phyloP scores from a whole-genome alignment of 805 yeast species.

The Pachysolen tannophilus region DNA sequence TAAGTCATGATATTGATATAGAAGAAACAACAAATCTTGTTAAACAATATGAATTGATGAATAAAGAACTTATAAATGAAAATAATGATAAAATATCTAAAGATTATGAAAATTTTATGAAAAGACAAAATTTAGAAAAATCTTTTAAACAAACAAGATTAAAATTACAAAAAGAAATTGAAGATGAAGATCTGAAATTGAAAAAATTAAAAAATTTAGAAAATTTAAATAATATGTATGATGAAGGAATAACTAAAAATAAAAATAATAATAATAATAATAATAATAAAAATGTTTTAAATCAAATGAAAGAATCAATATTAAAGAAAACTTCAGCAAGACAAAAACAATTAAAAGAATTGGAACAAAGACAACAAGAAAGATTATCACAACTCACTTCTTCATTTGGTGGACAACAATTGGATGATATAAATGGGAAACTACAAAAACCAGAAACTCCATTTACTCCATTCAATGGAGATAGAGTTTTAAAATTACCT shows the following conservation, averaged over 20 bases:
- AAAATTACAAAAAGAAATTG: slow-evolving; percentile 52
- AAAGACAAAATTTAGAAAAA: slow-evolving; percentile 60
- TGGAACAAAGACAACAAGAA: slow-evolving; percentile 20
- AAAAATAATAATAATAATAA: slow-evolving; percentile 23
- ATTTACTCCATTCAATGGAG: slow-evolving; percentile 93
- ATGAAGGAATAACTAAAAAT: no score
- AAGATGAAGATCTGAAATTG: slow-evolving; percentile 38
- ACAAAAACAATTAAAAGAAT: slow-evolving; percentile 45
- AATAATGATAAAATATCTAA: slow-evolving; percentile 68
- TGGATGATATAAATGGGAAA: no score
- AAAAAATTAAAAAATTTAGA: slow-evolving; percentile 42
- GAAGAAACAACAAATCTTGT: slow-evolving; percentile 62
- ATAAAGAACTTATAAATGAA: slow-evolving; percentile 66
- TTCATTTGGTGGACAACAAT: slow-evolving; percentile 19
- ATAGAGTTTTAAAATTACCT: slow-evolving; percentile 48
- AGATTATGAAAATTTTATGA: slow-evolving; percentile 57
- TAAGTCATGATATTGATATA: slow-evolving; percentile 61
- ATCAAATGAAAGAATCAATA: slow-evolving; percentile 43
- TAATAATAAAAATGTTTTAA: slow-evolving; percentile 34
- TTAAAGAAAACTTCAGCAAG: slow-evolving; percentile 59
- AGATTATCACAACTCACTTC: slow-evolving; percentile 18
- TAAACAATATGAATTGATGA: slow-evolving; percentile 61
- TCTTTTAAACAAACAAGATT: slow-evolving; percentile 64
- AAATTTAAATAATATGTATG: slow-evolving; percentile 44
- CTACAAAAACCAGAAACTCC: slow-evolving; percentile 39